Base-by-base conservation (phyloP, 2,329 filamentous ascomycete genomes). In the Claviceps fusiformis region DNA sequence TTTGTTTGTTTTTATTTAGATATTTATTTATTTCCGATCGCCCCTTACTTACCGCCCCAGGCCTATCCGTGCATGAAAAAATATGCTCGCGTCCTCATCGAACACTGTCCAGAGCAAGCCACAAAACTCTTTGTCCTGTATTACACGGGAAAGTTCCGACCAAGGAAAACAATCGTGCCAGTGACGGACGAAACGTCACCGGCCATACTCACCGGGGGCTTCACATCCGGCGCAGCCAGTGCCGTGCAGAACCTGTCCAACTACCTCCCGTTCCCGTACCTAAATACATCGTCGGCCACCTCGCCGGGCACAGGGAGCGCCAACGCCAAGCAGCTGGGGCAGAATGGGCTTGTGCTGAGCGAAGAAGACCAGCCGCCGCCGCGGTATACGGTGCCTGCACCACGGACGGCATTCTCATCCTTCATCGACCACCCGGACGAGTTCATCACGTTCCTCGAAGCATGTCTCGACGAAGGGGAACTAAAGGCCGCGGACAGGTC, bases 341-440 rank as follows among this genome's bases (percentile, higher is more conserved):
- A 74, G 55, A 80, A 85, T 53, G 72, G 72, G 19, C 72, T 82
- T 24, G 64, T 78, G 9, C 58, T 82, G 61, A 66, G 80, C 59
- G 63, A 77, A 58, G 67, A 82, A 48, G 68, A 74, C 52, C 63
- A 69, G 35, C 65, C 72, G 0, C 63, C 70, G 4, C 73, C 74
- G 4, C 77, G 81, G 59, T 98, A 98, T 69, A 82, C 81, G 5
- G 77, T 87, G 2, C 92, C 93, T 0, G 86, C 86, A 56, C 92
- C 93, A 5, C 78, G 92, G 58, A 90, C 86, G 1, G 92, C 93
- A 0, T 98, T 98, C 64, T 96, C 93, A 1, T 92, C 89, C 0
- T 98, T 98, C 64, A 91, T 98, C 57, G 92, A 96, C 63, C 91
- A 96, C 65, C 81, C 93, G 0, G 82, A 91, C 56, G 85, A 96